Evolutionary conservation across 805 yeast genomes (phyloP).

Genomic region (Barnettozyma botsteinii): DNA sequence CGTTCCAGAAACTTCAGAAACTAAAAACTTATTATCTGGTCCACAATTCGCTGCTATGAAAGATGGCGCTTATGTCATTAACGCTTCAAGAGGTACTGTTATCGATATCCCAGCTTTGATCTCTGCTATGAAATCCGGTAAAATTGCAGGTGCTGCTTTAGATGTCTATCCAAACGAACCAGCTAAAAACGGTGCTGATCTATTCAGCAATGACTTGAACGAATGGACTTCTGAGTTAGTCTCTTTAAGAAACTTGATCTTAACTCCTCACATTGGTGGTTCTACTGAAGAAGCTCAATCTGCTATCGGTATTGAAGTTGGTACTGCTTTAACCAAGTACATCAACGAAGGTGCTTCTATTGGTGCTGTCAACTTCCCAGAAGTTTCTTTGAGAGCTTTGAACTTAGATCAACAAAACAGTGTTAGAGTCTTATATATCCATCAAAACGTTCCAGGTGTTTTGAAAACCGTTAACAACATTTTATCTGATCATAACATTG

Average conservation of each 20-base stretch:
- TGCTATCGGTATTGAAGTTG: conserved; percentile 96
- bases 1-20: conserved; percentile 92
- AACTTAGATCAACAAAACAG: conserved; percentile 81
- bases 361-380: conserved; percentile 99
- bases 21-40: conserved; percentile 81
- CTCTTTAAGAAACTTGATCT: conserved; percentile 77
- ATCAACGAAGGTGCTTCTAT: conserved; percentile 92
- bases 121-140: conserved; percentile 86
- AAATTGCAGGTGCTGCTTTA: conserved; percentile 93
- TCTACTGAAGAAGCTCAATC: conserved; percentile 98
- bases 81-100: conserved; percentile 97
- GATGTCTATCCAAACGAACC: conserved; percentile 98
- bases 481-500: conserved; percentile 90
- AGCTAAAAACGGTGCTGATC: conserved; percentile 85
- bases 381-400: conserved; percentile 83
- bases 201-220: conserved; percentile 70
- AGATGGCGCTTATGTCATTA: conserved; percentile 89
- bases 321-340: conserved; percentile 77
- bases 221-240: conserved; percentile 78
- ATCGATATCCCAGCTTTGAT: conserved; percentile 93
- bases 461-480: conserved; percentile 95
- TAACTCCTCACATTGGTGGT: conserved; percentile 98
- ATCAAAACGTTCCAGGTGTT: conserved; percentile 98
- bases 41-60: conserved; percentile 96
- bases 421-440: conserved; percentile 93